Conservation (phyloP, 73 alveolate genomes). For the Blepharisma stoltei region DNA sequence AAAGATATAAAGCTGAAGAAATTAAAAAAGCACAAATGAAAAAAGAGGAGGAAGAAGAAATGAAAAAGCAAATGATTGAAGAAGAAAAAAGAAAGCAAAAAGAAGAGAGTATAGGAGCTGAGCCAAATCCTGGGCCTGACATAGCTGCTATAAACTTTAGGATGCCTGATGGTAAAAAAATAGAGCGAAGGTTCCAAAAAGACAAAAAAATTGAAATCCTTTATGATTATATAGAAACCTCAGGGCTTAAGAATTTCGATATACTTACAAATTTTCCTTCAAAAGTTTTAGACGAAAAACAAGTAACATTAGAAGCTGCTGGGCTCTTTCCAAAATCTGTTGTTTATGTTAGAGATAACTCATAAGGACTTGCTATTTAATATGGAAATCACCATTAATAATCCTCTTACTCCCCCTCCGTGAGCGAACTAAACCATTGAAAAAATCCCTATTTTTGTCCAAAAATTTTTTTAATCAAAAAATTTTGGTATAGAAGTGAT, state of each 20-base stretch:
- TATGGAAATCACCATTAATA: too few relatives aligned
- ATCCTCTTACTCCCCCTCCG: too few relatives aligned
- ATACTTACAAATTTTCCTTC: neutral
- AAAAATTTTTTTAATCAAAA: too few relatives aligned
- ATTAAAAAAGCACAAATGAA: neutral
- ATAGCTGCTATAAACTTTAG: neutral
- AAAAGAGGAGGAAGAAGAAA: neutral
- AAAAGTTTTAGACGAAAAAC: neutral
- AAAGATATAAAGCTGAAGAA: neutral
- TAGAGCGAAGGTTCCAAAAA: neutral
- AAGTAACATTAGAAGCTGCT: too few relatives aligned
- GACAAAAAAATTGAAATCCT: neutral
- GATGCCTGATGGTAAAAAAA: constrained; percentile 9
- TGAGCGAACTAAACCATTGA: too few relatives aligned
- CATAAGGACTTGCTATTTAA: too few relatives aligned
- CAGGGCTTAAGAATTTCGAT: neutral
- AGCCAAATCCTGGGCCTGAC: neutral
- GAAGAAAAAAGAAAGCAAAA: neutral
- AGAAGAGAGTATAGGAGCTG: neutral
- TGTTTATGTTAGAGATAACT: too few relatives aligned
- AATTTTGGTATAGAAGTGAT: too few relatives aligned
- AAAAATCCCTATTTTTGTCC: too few relatives aligned
- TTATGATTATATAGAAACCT: neutral
- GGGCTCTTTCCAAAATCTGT: too few relatives aligned
- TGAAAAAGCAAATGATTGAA: neutral